These are phyloP conservation scores for Kwoniella dendrophila DNA, from an alignment of 768 basidiomycete species.

Conservation along the genomic window DNA sequence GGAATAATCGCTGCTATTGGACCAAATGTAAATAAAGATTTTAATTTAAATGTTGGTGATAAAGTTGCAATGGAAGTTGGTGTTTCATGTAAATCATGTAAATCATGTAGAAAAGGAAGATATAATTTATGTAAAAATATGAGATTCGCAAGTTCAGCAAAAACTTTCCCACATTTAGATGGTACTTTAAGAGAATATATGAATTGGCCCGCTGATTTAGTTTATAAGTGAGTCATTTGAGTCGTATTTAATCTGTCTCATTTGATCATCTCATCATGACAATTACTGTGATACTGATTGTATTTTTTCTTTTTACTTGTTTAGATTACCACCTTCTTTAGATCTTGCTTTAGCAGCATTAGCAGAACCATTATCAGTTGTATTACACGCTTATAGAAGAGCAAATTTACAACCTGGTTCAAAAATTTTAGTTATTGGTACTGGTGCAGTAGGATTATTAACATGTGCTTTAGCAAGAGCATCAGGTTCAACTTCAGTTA, in stretches of 20 bases:
- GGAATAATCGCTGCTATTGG: constrained; percentile 84
- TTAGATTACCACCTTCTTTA: constrained; percentile 67
- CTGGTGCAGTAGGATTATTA: constrained; percentile 89
- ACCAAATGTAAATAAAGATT: constrained; percentile 58
- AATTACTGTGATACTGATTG: neutral
- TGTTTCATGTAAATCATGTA: constrained; percentile 71
- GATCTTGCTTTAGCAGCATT: constrained; percentile 80
- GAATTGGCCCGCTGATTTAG: constrained; percentile 82
- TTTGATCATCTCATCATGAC: neutral
- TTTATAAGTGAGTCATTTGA: constrained; percentile 90
- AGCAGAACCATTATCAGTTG: constrained; percentile 91
- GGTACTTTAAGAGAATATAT: constrained; percentile 85
- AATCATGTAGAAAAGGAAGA: constrained; percentile 62
- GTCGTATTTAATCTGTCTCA: neutral
- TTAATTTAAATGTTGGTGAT: constrained; percentile 66
- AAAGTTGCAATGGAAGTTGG: constrained; percentile 94
- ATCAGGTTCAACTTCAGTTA: constrained; percentile 69
- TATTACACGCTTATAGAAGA: constrained; percentile 67
- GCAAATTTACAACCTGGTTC: constrained; percentile 61
- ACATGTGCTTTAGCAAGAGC: constrained; percentile 76
- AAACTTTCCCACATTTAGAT: constrained; percentile 89
- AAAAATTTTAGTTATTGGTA: constrained; percentile 83
- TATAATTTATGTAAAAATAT: constrained; percentile 92
- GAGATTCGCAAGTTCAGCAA: constrained; percentile 86
- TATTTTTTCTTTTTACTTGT: neutral